phyloP scores from a whole-genome alignment of 768 basidiomycete genomes.

The Collybia nuda region DNA sequence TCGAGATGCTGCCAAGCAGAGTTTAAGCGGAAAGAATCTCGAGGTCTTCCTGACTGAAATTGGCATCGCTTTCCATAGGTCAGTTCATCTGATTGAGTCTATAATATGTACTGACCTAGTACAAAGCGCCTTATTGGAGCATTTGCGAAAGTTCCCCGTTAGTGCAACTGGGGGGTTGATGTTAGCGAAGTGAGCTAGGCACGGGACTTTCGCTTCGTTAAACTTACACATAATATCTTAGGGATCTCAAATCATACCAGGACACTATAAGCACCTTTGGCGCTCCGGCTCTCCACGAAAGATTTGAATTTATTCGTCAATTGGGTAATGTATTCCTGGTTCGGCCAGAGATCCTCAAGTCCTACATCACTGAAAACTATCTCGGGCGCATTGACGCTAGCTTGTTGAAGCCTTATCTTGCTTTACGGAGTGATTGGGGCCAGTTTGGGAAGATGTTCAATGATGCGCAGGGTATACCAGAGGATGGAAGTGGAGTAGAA shows the following conservation, averaged over 20 bases:
- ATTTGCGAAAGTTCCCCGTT: slow-evolving; percentile 94
- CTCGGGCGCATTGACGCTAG: slow-evolving; percentile 88
- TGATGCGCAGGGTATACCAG: slow-evolving; percentile 46
- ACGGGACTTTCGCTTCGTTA: not conserved
- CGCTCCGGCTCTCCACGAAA: slow-evolving; percentile 83
- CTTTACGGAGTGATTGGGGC: slow-evolving; percentile 88
- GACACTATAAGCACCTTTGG: slow-evolving; percentile 83
- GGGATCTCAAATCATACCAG: slow-evolving; percentile 96
- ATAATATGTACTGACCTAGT: not conserved
- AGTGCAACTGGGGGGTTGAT: slow-evolving; percentile 96
- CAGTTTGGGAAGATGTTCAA: slow-evolving; percentile 83
- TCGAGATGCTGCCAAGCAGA: slow-evolving; percentile 70
- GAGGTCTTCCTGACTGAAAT: slow-evolving; percentile 93
- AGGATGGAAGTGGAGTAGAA: slow-evolving; percentile 37
- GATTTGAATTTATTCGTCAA: slow-evolving; percentile 97
- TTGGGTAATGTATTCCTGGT: slow-evolving; percentile 97
- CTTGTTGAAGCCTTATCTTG: slow-evolving; percentile 87
- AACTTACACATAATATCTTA: slow-evolving; percentile 25
- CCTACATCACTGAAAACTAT: slow-evolving; percentile 93
- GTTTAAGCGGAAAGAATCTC: slow-evolving; percentile 88
- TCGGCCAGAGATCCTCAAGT: slow-evolving; percentile 90
- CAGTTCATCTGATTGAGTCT: slow-evolving; percentile 6
- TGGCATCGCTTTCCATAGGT: slow-evolving; percentile 93
- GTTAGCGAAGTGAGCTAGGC: slow-evolving; percentile 83
- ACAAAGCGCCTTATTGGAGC: slow-evolving; percentile 83